These are phyloP conservation scores for Talaromyces rugulosus DNA, from an alignment of 2,329 filamentous ascomycete species.

Conservation along the genomic window DNA sequence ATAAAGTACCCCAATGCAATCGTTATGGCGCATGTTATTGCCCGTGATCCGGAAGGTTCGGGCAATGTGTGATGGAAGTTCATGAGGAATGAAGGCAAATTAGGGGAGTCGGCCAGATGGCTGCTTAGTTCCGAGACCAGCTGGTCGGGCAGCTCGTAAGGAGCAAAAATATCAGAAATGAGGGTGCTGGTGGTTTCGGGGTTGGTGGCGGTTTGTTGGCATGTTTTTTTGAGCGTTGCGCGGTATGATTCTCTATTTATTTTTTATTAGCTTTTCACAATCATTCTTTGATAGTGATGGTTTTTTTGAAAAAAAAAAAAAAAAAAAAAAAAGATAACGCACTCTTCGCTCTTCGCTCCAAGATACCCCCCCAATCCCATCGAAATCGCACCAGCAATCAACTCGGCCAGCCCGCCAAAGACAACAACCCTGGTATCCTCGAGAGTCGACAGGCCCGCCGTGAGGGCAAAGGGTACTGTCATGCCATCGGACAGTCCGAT, in stretches of 20 bases:
- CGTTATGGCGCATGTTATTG: conserved; percentile 34
- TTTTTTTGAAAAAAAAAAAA: not conserved
- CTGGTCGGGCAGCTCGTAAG: conserved; percentile 33
- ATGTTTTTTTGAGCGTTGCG: conserved; percentile 35
- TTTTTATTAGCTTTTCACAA: not conserved
- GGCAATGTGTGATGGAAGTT: conserved; percentile 39
- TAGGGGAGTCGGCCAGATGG: conserved; percentile 33
- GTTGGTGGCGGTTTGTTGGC: conserved; percentile 27
- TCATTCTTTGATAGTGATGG: not conserved
- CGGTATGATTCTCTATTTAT: conserved; percentile 35
- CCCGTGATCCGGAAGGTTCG: conserved; percentile 35
- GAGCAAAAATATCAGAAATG: conserved; percentile 35
- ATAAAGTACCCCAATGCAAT: conserved; percentile 40
- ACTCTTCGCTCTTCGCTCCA: conserved; percentile 51
- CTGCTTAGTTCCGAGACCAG: conserved; percentile 32
- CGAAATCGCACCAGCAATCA: conserved; percentile 70
- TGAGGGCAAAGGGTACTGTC: conserved; percentile 75
- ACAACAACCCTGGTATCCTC: conserved; percentile 65
- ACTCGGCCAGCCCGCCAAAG: conserved; percentile 68
- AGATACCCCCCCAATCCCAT: conserved; percentile 76
- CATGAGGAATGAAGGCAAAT: conserved; percentile 37
- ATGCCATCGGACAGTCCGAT: conserved; percentile 75
- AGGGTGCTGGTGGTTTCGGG: conserved; percentile 26
- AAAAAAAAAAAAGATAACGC: conserved; percentile 12
- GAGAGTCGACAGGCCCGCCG: conserved; percentile 61